Evolutionary conservation across 2,329 filamentous ascomycete species (phyloP), one percentile per base, ranked within the genome.

Genomic region (Colletotrichum musae): DNA sequence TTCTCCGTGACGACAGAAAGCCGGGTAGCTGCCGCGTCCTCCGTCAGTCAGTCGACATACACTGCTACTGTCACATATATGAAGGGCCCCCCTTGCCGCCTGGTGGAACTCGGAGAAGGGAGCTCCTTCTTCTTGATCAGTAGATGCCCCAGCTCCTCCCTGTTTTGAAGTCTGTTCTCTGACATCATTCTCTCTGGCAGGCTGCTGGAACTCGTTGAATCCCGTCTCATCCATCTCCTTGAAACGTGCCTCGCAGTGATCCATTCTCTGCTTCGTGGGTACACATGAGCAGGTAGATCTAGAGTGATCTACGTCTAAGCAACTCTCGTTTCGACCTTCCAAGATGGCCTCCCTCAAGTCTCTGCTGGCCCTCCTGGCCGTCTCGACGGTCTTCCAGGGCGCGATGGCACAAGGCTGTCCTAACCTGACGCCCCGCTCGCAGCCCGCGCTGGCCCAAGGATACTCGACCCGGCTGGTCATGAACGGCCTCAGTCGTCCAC

Each of bases 381-480:
- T 48, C 12, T 57, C 54, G 12, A 57, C 51, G 26, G 62, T 58
- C 16, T 41, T 71, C n/a, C 39, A 54, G 7, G 26, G 53, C 36
- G 58, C 50, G 12, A 52, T 54, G 24, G 61, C 61, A 39, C 70
- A 71, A 47, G 10, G 32, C 32, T 71, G 70, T 41, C 45, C 62
- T 15, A 50, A 51, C 24, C 53, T 70, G 41, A 70, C 66, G 18
- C 62, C 67, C 43, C 53, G 56, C 52, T 60, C 66, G n/a, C 61
- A 62, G 21, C 68, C 70, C 13, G 45, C 63, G 64, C 60, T 75
- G 15, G 76, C 75, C 12, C 60, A 71, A 0, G 77, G 75, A 15
- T 73, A 78, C n/a, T 48, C 71, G 15, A 74, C 72, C 65, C 75
- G 74, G 59, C 69, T 78, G 5, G 58, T 79, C 48, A 47, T 70